Evolutionary conservation across 106 monocot genomes (phyloP).

Genomic region (Dendrobium officinale): DNA sequence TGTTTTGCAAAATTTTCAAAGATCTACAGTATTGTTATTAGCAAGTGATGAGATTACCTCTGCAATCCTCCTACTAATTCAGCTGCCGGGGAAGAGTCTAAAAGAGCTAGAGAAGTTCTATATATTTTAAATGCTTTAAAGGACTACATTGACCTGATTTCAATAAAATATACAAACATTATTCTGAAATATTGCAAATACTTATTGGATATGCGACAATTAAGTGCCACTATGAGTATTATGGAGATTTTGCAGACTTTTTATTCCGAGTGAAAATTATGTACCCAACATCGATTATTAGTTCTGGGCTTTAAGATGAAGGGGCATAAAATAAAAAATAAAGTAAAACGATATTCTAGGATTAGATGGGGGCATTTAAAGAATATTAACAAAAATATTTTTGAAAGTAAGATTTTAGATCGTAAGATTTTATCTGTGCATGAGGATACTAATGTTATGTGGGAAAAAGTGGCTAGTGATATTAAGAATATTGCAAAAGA

Average conservation of each 20-base stretch:
- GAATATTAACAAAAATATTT: too few species aligned
- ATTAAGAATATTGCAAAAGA: too few species aligned
- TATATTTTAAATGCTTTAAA: slow-evolving; percentile 60
- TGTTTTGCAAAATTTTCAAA: slow-evolving; percentile 62
- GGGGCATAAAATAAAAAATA: too few species aligned
- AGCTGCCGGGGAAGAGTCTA: slow-evolving; percentile 23
- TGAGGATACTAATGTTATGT: too few species aligned
- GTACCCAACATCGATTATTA: too few species aligned
- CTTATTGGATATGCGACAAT: slow-evolving; percentile 49
- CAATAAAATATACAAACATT: slow-evolving; percentile 33
- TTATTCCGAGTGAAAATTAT: slow-evolving; percentile 21
- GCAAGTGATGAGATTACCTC: slow-evolving; percentile 74
- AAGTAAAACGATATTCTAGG: too few species aligned
- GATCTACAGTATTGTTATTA: slow-evolving; percentile 29
- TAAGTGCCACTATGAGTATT: slow-evolving; percentile 63
- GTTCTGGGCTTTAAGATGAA: too few species aligned
- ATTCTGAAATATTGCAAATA: slow-evolving; percentile 58
- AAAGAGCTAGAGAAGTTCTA: slow-evolving; percentile 65
- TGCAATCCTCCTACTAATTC: slow-evolving; percentile 29
- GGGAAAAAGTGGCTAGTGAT: too few species aligned
- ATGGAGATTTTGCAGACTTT: slow-evolving; percentile 70
- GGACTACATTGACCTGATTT: slow-evolving; percentile 59
- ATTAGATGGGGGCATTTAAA: too few species aligned
- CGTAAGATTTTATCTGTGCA: too few species aligned
- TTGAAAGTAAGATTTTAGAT: too few species aligned